Evolutionary conservation across 768 basidiomycete species (phyloP).

Genomic region (Phylloporus sp.): DNA sequence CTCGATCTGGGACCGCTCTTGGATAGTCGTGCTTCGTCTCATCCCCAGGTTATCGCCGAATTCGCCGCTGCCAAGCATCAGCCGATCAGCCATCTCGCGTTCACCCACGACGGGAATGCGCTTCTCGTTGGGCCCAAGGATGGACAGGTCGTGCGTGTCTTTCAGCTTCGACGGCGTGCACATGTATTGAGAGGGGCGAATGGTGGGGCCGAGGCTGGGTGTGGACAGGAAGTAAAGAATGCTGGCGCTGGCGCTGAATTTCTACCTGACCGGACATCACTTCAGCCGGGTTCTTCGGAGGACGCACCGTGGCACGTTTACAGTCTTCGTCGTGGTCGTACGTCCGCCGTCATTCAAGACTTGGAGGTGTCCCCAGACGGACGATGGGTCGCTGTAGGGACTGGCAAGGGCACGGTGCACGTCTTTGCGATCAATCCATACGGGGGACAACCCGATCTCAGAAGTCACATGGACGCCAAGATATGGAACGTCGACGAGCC

Average conservation of each 20-base stretch:
- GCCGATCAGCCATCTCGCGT: conserved; percentile 43
- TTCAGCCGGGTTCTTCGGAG: conserved; percentile 5
- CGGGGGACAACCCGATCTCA: conserved; percentile 61
- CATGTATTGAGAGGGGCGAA: conserved; percentile 15
- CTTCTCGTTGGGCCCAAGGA: conserved; percentile 49
- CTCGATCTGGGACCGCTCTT: conserved; percentile 47
- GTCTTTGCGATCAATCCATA: conserved; percentile 74
- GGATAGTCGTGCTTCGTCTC: conserved; percentile 12
- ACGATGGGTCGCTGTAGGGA: conserved; percentile 66
- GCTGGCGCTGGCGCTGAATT: not conserved
- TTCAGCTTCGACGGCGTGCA: conserved; percentile 34
- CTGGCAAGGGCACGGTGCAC: conserved; percentile 59
- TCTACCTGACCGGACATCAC: conserved; percentile 4
- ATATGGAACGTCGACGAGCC: conserved; percentile 50
- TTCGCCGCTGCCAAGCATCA: conserved; percentile 47
- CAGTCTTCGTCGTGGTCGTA: conserved; percentile 64
- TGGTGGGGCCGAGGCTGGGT: not conserved
- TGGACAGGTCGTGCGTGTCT: conserved; percentile 51
- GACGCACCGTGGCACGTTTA: conserved; percentile 54
- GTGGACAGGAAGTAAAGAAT: not conserved
- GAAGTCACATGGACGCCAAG: conserved; percentile 54
- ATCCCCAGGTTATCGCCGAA: conserved; percentile 38
- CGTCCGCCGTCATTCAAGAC: conserved; percentile 56
- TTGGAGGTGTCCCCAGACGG: conserved; percentile 45
- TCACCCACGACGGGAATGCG: conserved; percentile 49